A percentile compares a stretch with the other conserved stretches of the same genome.
Evolutionary conservation across 495 filamentous ascomycete genomes (phyloP).

Genomic region (Penicillium dipodomyicola): DNA sequence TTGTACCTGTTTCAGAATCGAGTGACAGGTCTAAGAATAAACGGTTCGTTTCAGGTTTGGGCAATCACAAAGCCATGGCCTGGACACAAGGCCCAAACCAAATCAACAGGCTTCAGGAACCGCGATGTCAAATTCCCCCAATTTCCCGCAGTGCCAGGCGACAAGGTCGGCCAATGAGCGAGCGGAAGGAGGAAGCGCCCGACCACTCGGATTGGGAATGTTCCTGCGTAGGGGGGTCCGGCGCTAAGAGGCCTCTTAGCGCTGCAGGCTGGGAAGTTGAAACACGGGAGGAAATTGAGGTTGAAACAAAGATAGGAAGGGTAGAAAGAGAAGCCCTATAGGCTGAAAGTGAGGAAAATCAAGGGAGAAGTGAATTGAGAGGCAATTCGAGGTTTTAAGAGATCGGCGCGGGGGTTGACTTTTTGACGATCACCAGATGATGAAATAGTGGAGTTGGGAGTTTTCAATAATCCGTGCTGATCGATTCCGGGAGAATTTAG

Average conservation of each 20-base stretch:
- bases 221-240: conserved; percentile 19
- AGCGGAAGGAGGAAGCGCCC: conserved; percentile 24
- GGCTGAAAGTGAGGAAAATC: not conserved
- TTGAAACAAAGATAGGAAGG: not conserved
- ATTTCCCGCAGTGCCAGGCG: conserved; percentile 17
- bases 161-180: conserved; percentile 24
- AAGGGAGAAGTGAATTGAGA: conserved; percentile 3
- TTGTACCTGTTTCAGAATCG: conserved; percentile 27
- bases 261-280: conserved; percentile 6
- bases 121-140: conserved; percentile 26
- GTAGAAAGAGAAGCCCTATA: not conserved
- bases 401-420: conserved; percentile 30
- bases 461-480: not conserved
- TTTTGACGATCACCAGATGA: conserved; percentile 19
- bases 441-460: conserved; percentile 11
- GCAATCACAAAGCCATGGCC: conserved; percentile 19
- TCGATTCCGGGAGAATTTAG: not conserved
- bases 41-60: conserved; percentile 23
- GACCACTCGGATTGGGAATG: conserved; percentile 10
- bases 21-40: conserved; percentile 31
- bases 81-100: conserved; percentile 8
- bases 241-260: conserved; percentile 18
- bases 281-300: not conserved
- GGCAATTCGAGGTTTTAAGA: conserved; percentile 13
- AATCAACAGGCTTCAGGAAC: conserved; percentile 24